These are phyloP conservation scores for Zasmidium angulare DNA, from an alignment of 2,329 filamentous ascomycete species.

Conservation along the genomic window DNA sequence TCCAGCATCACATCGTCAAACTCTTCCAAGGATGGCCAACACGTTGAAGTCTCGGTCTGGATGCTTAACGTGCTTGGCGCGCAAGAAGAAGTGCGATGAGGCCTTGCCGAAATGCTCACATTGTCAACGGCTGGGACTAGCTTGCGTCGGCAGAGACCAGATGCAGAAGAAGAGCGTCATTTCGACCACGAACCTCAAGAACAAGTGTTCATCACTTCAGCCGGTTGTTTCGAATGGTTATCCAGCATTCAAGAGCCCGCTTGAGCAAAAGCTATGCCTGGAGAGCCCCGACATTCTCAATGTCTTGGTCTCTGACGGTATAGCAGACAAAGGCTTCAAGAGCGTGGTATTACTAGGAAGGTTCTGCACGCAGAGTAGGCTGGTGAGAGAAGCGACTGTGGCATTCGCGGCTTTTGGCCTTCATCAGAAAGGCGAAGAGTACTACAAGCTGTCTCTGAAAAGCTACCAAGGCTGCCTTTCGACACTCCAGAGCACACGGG, in stretches of 20 bases:
- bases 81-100: constrained; percentile 97
- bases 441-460: constrained; percentile 12
- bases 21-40: background rate
- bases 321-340: constrained; percentile 12
- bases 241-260: constrained; percentile 14
- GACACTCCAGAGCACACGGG: constrained; percentile 1
- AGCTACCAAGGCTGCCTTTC: constrained; percentile 20
- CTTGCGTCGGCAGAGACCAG: constrained; percentile 10
- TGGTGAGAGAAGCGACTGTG: constrained; percentile 19
- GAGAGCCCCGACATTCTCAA: constrained; percentile 9
- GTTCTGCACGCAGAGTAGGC: constrained; percentile 13
- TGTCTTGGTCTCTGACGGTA: constrained; percentile 11
- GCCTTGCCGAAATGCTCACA: constrained; percentile 87
- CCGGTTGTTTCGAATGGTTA: constrained; percentile 17
- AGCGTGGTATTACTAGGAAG: constrained; percentile 12
- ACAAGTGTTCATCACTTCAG: constrained; percentile 1
- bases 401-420: constrained; percentile 17
- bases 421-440: background rate
- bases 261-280: constrained; percentile 11
- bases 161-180: constrained; percentile 1
- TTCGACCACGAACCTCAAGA: constrained; percentile 13
- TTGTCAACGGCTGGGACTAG: constrained; percentile 60
- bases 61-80: constrained; percentile 81
- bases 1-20: too few relatives aligned
- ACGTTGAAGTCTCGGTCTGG: constrained; percentile 69